These are phyloP conservation scores for Cercospora zeae-maydis DNA, from an alignment of 2,329 filamentous ascomycete species.

Conservation along the genomic window DNA sequence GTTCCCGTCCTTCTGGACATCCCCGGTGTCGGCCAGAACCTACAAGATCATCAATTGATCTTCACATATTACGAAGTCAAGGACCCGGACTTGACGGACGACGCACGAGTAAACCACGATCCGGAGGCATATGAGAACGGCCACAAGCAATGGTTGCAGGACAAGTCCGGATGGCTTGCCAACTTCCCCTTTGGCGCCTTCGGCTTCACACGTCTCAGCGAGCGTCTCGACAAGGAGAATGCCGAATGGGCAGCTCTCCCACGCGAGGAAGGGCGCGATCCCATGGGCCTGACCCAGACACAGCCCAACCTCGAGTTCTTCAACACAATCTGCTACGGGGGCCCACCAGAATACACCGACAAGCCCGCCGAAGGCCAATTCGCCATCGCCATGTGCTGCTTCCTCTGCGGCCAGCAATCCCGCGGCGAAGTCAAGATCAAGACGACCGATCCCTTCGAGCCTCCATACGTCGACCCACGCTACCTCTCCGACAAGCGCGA, in stretches of 20 bases:
- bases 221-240: constrained; percentile 52
- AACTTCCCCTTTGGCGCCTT: constrained; percentile 63
- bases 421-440: constrained; percentile 54
- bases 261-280: constrained; percentile 51
- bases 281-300: constrained; percentile 56
- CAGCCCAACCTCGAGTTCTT: constrained; percentile 64
- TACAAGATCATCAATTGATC: constrained; percentile 35
- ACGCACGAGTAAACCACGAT: constrained; percentile 55
- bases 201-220: constrained; percentile 59
- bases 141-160: constrained; percentile 55
- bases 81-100: constrained; percentile 52
- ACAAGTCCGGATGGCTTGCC: constrained; percentile 57
- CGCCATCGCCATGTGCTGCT: constrained; percentile 56
- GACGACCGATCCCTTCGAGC: constrained; percentile 47
- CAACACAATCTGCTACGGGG: constrained; percentile 60
- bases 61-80: constrained; percentile 61
- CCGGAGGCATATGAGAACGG: constrained; percentile 49
- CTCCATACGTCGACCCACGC: constrained; percentile 57
- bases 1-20: constrained; percentile 48
- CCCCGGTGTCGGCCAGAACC: constrained; percentile 52
- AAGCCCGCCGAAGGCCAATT: constrained; percentile 53
- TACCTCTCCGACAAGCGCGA: constrained; percentile 59
- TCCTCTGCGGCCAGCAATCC: constrained; percentile 57
- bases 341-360: constrained; percentile 56
- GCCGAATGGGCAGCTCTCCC: constrained; percentile 52